Percentiles rank a stretch among this genome's conserved stretches.
Conservation (phyloP, 805 yeast species). For the Nakazawaea wickerhamii region DNA sequence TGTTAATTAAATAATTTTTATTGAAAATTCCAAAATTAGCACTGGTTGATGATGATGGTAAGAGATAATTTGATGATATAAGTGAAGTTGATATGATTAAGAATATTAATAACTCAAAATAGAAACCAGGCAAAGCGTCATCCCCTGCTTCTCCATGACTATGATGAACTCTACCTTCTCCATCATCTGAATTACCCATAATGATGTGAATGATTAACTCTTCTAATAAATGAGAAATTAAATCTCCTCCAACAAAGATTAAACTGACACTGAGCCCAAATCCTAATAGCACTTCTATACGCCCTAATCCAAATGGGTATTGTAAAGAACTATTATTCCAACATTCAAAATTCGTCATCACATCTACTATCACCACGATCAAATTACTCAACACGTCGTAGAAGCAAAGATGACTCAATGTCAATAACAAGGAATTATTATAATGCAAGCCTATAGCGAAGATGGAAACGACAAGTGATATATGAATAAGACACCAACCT, state of each 20-base stretch:
- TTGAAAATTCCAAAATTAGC: constrained; percentile 22
- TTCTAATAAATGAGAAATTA: constrained; percentile 82
- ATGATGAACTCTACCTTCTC: constrained; percentile 23
- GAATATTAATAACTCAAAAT: constrained; percentile 26
- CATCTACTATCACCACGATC: constrained; percentile 63
- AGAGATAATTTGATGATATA: constrained; percentile 24
- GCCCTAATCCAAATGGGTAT: constrained; percentile 90
- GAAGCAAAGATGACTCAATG: constrained; percentile 80
- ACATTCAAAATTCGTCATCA: constrained; percentile 86
- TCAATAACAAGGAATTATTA: constrained; percentile 56
- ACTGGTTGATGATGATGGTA: constrained; percentile 8
- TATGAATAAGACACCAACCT: constrained; percentile 54
- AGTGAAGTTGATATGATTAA: constrained; percentile 26
- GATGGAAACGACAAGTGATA: constrained; percentile 45
- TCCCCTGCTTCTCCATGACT: constrained; percentile 24
- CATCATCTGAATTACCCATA: constrained; percentile 23
- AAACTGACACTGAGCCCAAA: constrained; percentile 82
- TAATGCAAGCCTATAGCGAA: constrained; percentile 56
- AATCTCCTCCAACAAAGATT: constrained; percentile 86
- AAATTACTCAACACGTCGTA: constrained; percentile 81
- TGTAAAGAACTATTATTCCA: constrained; percentile 81
- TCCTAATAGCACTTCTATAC: constrained; percentile 82
- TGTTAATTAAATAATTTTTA: constrained; percentile 10
- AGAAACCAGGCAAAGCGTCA: constrained; percentile 18
- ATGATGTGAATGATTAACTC: constrained; percentile 50